A percentile compares a stretch with the other conserved stretches of the same genome.
phyloP scores from a whole-genome alignment of 257 asterid genomes.

The Nicotiana tomentosiformis region DNA sequence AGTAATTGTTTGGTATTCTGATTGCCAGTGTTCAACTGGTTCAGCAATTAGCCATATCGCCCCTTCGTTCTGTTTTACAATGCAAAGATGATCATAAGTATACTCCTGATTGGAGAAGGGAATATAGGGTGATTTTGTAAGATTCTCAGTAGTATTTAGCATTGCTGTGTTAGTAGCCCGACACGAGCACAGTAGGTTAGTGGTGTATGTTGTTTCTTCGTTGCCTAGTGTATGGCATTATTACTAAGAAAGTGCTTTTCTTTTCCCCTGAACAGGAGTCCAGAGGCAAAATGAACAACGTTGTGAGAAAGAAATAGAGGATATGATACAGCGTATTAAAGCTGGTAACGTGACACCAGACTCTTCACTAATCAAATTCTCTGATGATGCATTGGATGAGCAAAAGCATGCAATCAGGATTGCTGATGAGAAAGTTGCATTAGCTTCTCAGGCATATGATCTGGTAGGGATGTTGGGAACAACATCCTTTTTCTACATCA shows the following conservation, averaged over 20 bases:
- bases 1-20: background rate
- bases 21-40: background rate
- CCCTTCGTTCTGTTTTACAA: background rate
- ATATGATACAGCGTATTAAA: conserved; percentile 70
- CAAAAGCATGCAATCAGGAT: conserved; percentile 95
- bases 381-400: conserved; percentile 89
- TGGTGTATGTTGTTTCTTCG: background rate
- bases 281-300: conserved; percentile 86
- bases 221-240: background rate
- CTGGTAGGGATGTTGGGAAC: conserved; percentile 42
- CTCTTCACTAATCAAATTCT: conserved; percentile 71
- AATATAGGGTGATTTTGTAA: background rate
- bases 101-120: background rate
- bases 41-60: background rate
- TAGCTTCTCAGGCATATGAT: conserved; percentile 91
- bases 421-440: conserved; percentile 92
- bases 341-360: conserved; percentile 68
- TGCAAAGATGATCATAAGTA: background rate
- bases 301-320: conserved; percentile 84
- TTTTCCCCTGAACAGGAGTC: conserved; percentile 44
- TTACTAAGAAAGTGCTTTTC: conserved; percentile 12
- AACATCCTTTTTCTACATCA: background rate
- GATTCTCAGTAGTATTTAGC: background rate
- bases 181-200: background rate
- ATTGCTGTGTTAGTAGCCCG: background rate